Conservation (phyloP, 2,329 filamentous ascomycete genomes). For the Sclerotinia spermophila region DNA sequence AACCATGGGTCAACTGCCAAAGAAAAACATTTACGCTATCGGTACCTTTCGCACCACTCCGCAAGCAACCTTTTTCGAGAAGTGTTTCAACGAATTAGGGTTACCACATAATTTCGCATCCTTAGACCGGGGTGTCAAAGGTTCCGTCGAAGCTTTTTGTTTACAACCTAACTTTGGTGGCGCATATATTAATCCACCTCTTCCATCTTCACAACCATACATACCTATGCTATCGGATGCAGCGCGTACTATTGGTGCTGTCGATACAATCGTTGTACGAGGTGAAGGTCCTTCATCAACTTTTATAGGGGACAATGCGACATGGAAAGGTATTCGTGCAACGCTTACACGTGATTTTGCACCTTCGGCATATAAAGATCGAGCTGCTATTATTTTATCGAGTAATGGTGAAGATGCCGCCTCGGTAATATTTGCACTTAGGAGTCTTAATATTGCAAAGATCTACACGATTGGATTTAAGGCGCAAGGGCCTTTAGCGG, state of each 20-base stretch:
- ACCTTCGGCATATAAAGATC: slow-evolving; percentile 73
- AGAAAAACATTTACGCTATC: slow-evolving; percentile 76
- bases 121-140: slow-evolving; percentile 66
- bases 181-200: slow-evolving; percentile 72
- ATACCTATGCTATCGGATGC: slow-evolving; percentile 69
- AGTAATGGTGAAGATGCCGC: slow-evolving; percentile 72
- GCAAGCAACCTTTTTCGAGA: slow-evolving; percentile 82
- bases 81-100: slow-evolving; percentile 77
- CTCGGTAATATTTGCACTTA: slow-evolving; percentile 73
- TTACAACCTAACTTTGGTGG: slow-evolving; percentile 75
- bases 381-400: slow-evolving; percentile 72
- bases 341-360: slow-evolving; percentile 79
- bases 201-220: slow-evolving; percentile 55
- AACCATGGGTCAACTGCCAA: slow-evolving; percentile 75
- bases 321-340: slow-evolving; percentile 80
- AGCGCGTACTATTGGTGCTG: slow-evolving; percentile 71
- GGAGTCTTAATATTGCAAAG: slow-evolving; percentile 69
- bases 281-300: slow-evolving; percentile 46
- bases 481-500: slow-evolving; percentile 57
- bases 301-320: slow-evolving; percentile 76
- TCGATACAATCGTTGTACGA: slow-evolving; percentile 75
- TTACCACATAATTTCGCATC: slow-evolving; percentile 77
- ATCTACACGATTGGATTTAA: slow-evolving; percentile 84
- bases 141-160: slow-evolving; percentile 67
- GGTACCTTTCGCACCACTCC: slow-evolving; percentile 66